Evolutionary conservation across 2,329 filamentous ascomycete genomes (phyloP), one percentile per base, ranked within the genome.

Genomic region (Alternaria triticina): DNA sequence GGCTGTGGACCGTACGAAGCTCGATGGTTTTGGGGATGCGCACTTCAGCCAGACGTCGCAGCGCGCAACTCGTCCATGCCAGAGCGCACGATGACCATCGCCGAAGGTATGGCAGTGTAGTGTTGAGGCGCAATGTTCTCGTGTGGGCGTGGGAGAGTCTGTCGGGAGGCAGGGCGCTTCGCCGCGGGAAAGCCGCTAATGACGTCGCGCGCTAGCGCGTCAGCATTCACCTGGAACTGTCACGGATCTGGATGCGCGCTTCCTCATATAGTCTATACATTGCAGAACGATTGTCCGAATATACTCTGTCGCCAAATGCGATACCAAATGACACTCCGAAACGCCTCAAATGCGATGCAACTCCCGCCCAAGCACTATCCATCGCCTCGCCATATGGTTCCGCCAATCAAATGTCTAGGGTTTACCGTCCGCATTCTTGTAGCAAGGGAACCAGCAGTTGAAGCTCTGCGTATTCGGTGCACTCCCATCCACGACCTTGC

Each of bases 381-480:
- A 51, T 13, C 49, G 9, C 17, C 17, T 51, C 49, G 49, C 47
- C n/a, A 33, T 1, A 51, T 7, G 17, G 28, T 28, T 5, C 15
- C 28, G 9, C 44, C 12, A 22, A 47, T n/a, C n/a, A n/a, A 17
- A 6, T 47, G 11, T 57, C 17, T 30, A 20, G 23, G 27, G 28
- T 33, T 30, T 17, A 33, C 61, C 61, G 44, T 60, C 17, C 20
- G 57, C 57, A 43, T 57, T 64, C 51, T 47, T 27, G 47, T 60
- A 64, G 61, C 61, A 64, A 17, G 57, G 61, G n/a, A 64, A 64
- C 61, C 61, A 64, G 49, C 61, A 60, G 0, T 54, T 15, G 11
- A 55, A 54, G 20, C 30, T 23, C 47, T 59, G 27, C 20, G 46
- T 57, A 25, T 46, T 57, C 8, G 52, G 23, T 5, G 54, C 40